These are phyloP conservation scores for Talaromyces sp. DNA, from an alignment of 2,329 filamentous ascomycete genomes.

Conservation along the genomic window DNA sequence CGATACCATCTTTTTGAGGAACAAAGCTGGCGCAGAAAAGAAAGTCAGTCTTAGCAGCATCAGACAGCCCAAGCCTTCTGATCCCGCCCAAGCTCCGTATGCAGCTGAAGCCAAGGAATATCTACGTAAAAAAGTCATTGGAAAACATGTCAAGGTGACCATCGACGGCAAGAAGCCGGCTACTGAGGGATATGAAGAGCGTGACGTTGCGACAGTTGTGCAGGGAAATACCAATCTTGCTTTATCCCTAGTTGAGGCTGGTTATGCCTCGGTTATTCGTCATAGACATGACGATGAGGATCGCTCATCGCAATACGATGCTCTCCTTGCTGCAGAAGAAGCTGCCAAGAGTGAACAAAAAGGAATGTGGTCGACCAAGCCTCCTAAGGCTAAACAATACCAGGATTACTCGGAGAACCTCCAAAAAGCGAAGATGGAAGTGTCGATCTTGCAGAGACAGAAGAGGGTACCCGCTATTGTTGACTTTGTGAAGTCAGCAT, in stretches of 20 bases:
- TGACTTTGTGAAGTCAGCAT: conserved; percentile 96
- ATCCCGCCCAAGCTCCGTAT: conserved; percentile 83
- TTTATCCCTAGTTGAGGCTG: conserved; percentile 78
- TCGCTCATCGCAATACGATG: conserved; percentile 86
- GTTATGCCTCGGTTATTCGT: conserved; percentile 88
- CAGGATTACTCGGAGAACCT: conserved; percentile 86
- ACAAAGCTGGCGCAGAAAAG: conserved; percentile 80
- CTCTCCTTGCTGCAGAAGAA: conserved; percentile 42
- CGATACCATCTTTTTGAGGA: conserved; percentile 81
- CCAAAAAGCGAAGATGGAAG: conserved; percentile 92
- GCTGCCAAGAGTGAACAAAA: conserved; percentile 78
- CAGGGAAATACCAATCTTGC: conserved; percentile 83
- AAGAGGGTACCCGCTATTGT: conserved; percentile 90
- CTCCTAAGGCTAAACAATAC: conserved; percentile 74
- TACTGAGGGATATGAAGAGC: conserved; percentile 84
- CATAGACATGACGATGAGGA: conserved; percentile 94
- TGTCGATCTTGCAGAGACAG: conserved; percentile 80
- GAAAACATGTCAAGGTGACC: conserved; percentile 85
- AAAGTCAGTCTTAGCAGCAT: conserved; percentile 89
- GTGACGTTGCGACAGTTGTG: conserved; percentile 85
- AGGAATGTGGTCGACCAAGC: conserved; percentile 91
- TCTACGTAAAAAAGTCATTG: conserved; percentile 85
- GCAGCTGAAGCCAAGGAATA: conserved; percentile 94
- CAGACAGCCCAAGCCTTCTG: conserved; percentile 82
- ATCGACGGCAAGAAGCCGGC: conserved; percentile 89